A percentile compares a stretch with the other conserved stretches of the same genome.
Evolutionary conservation across 768 basidiomycete species (phyloP).

Genomic region (Hygrophorus russula): DNA sequence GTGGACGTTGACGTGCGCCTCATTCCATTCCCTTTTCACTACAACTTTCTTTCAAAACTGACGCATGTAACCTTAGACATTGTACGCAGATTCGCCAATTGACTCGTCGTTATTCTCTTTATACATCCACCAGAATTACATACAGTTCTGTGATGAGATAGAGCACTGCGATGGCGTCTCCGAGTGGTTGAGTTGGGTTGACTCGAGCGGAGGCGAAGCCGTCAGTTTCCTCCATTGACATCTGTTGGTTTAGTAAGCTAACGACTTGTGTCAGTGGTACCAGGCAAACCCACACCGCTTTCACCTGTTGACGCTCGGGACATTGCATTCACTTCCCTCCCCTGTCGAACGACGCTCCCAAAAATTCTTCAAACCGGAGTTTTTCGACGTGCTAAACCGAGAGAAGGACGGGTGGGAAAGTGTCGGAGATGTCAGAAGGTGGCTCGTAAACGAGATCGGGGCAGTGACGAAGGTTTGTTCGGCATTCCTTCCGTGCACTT

Average conservation of each 20-base stretch:
- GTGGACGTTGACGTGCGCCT: slow-evolving; percentile 63
- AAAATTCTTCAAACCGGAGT: slow-evolving; percentile 79
- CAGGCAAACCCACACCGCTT: slow-evolving; percentile 78
- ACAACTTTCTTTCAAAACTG: neutral
- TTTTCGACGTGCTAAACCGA: slow-evolving; percentile 54
- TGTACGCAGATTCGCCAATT: slow-evolving; percentile 81
- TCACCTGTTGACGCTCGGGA: slow-evolving; percentile 70
- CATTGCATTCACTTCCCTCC: slow-evolving; percentile 76
- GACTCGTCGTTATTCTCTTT: slow-evolving; percentile 83
- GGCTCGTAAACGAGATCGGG: slow-evolving; percentile 35
- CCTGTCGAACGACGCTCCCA: slow-evolving; percentile 75
- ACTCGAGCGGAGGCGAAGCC: slow-evolving; percentile 53
- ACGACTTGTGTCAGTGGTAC: slow-evolving; percentile 35
- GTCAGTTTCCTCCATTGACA: slow-evolving; percentile 24
- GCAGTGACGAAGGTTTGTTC: slow-evolving; percentile 5
- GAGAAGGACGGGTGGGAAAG: slow-evolving; percentile 53
- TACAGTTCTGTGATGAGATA: slow-evolving; percentile 68
- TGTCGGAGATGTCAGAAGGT: slow-evolving; percentile 42
- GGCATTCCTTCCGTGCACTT: slow-evolving; percentile 1
- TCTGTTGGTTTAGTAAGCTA: neutral
- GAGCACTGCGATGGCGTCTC: slow-evolving; percentile 62
- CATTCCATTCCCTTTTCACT: neutral
- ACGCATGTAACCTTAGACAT: slow-evolving; percentile 26
- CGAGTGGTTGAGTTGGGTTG: slow-evolving; percentile 71
- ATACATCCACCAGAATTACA: slow-evolving; percentile 92